phyloP scores from a whole-genome alignment of 371 early-diverging fungal species.

The Mycotypha africana region DNA sequence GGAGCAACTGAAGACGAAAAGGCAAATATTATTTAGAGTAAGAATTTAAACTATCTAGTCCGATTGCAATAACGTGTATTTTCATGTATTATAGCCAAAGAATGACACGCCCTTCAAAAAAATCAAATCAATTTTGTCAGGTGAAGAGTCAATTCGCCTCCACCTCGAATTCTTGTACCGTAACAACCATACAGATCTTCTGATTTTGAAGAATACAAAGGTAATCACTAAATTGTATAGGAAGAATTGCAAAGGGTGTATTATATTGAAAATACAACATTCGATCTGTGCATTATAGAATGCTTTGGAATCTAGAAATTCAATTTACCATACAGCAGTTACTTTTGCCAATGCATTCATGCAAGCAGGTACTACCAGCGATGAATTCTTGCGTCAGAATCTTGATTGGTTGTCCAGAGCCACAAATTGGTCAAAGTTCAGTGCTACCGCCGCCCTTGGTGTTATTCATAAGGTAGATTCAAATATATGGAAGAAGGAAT shows the following conservation, averaged over 20 bases:
- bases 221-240: conserved; percentile 22
- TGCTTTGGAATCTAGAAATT: conserved; percentile 85
- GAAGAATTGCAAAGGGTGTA: no score
- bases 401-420: conserved; percentile 97
- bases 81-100: conserved; percentile 6
- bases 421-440: conserved; percentile 99
- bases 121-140: conserved; percentile 77
- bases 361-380: conserved; percentile 98
- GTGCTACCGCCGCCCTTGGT: conserved; percentile 97
- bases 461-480: conserved; percentile 89
- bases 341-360: conserved; percentile 98
- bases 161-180: conserved; percentile 91
- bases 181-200: conserved; percentile 92
- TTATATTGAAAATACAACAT: neutral
- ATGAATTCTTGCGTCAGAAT: conserved; percentile 96
- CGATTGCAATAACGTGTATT: no score
- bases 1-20: conserved; percentile 5
- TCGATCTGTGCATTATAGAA: conserved; percentile 35
- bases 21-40: no score
- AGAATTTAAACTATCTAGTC: no score
- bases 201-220: conserved; percentile 92
- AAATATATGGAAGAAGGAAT: neutral
- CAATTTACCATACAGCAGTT: conserved; percentile 91
- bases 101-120: conserved; percentile 35
- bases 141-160: conserved; percentile 83